These are phyloP conservation scores for Yarrowia yakushimensis DNA, from an alignment of 805 yeast species.

Conservation along the genomic window DNA sequence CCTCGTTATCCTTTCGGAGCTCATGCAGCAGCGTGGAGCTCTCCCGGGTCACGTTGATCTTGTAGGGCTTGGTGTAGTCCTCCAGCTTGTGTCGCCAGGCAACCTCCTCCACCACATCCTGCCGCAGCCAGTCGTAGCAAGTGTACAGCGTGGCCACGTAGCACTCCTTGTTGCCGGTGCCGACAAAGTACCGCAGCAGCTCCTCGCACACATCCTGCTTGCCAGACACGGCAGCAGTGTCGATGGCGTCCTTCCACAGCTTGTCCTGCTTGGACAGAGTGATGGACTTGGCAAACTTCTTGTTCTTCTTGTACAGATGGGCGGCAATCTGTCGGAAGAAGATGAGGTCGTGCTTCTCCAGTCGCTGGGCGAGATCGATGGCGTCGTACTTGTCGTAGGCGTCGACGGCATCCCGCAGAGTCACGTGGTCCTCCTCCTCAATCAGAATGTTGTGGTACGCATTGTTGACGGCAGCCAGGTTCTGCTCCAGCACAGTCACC, in stretches of 20 bases:
- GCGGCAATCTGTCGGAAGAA: conserved; percentile 98
- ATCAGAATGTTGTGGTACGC: conserved; percentile 94
- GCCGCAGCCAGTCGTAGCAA: conserved; percentile 73
- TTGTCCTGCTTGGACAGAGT: conserved; percentile 85
- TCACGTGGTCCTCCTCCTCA: conserved; percentile 94
- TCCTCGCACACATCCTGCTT: conserved; percentile 84
- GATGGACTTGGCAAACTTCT: conserved; percentile 88
- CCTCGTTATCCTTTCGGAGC: conserved; percentile 66
- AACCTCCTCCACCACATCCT: conserved; percentile 82
- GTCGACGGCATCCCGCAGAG: conserved; percentile 82
- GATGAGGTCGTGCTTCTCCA: conserved; percentile 84
- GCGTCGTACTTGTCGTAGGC: conserved; percentile 89
- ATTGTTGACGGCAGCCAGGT: conserved; percentile 83
- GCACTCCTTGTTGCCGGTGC: conserved; percentile 94
- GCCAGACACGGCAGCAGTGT: conserved; percentile 81
- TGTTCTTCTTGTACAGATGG: conserved; percentile 85
- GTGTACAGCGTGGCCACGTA: conserved; percentile 84
- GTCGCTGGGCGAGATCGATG: conserved; percentile 83
- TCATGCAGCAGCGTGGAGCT: conserved; percentile 63
- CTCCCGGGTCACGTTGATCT: conserved; percentile 78
- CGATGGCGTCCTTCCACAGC: conserved; percentile 91
- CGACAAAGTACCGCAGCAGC: conserved; percentile 84
- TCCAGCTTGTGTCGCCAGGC: conserved; percentile 85
- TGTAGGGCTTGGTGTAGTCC: conserved; percentile 88
- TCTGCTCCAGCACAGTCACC: conserved; percentile 84